These are phyloP conservation scores for Tuber calosporum DNA, from an alignment of 495 filamentous ascomycete species.

Conservation along the genomic window DNA sequence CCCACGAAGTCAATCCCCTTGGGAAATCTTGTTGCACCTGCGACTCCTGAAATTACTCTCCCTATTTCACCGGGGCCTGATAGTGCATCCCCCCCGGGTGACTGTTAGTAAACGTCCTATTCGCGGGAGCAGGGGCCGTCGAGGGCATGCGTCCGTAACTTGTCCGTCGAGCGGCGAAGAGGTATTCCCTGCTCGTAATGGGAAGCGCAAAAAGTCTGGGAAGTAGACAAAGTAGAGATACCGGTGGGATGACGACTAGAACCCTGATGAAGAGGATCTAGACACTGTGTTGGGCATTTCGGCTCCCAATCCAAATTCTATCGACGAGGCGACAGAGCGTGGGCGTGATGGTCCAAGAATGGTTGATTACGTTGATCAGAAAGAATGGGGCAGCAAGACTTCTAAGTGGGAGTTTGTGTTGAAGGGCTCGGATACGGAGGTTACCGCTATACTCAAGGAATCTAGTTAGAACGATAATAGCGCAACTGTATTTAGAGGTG, in stretches of 20 bases:
- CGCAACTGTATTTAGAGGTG: slow-evolving; percentile 49
- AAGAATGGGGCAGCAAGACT: slow-evolving; percentile 74
- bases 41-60: slow-evolving; percentile 70
- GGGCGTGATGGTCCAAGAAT: slow-evolving; percentile 35
- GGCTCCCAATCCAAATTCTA: slow-evolving; percentile 48
- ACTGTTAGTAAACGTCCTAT: slow-evolving; percentile 64
- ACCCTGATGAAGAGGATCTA: slow-evolving; percentile 72
- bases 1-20: background rate
- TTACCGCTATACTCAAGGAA: slow-evolving; percentile 77
- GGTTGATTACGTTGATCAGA: slow-evolving; percentile 66
- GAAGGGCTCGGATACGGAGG: slow-evolving; percentile 85
- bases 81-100: slow-evolving; percentile 60
- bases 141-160: slow-evolving; percentile 56
- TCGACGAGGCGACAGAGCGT: slow-evolving; percentile 48
- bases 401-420: slow-evolving; percentile 87
- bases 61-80: slow-evolving; percentile 47
- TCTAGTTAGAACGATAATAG: slow-evolving; percentile 55
- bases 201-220: slow-evolving; percentile 50
- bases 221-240: slow-evolving; percentile 88
- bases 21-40: slow-evolving; percentile 36
- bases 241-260: slow-evolving; percentile 83
- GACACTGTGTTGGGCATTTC: slow-evolving; percentile 82
- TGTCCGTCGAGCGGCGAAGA: slow-evolving; percentile 82
- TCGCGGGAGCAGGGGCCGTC: slow-evolving; percentile 68
- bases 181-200: slow-evolving; percentile 51